Percentiles rank a stretch among this genome's conserved stretches.
phyloP scores from a whole-genome alignment of 139 green algal genomes.

The Pleodorina starrii region DNA sequence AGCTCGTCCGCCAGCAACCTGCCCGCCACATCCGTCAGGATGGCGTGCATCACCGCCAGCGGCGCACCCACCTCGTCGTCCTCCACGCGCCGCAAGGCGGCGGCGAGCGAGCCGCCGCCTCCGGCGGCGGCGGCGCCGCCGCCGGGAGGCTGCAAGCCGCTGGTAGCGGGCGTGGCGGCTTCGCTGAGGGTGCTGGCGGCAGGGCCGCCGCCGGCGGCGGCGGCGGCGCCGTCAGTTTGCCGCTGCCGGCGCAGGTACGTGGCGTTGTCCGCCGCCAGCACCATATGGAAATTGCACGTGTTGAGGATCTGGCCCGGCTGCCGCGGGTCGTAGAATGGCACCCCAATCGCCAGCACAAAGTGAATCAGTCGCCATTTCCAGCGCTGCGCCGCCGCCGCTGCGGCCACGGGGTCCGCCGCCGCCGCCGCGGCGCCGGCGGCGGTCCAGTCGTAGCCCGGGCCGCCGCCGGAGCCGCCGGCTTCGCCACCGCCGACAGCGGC shows the following conservation, averaged over 20 bases:
- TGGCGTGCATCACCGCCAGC: constrained; percentile 54
- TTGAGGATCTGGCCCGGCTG: constrained; percentile 48
- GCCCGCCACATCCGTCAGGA: constrained; percentile 53
- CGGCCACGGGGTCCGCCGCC: constrained; percentile 6
- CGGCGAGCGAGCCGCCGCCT: constrained; percentile 11
- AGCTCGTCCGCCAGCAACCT: constrained; percentile 58
- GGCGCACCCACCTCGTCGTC: constrained; percentile 51
- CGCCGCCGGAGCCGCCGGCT: neutral
- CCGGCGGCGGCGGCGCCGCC: neutral
- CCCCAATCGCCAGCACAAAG: constrained; percentile 50
- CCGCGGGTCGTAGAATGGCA: constrained; percentile 46
- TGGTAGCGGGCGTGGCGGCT: constrained; percentile 22
- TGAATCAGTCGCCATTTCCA: constrained; percentile 63
- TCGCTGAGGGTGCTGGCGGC: neutral
- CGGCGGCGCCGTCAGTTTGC: neutral
- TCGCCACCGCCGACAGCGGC: neutral
- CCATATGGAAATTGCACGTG: constrained; percentile 60
- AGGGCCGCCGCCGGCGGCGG: neutral
- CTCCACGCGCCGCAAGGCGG: neutral
- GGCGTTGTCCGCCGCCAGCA: constrained; percentile 57
- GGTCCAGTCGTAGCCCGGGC: neutral
- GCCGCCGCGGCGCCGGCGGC: neutral
- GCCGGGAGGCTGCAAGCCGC: neutral
- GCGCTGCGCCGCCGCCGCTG: constrained; percentile 40
- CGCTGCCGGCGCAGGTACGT: constrained; percentile 42